Percentiles rank a stretch among this genome's conserved stretches.
phyloP scores from a whole-genome alignment of 805 yeast genomes.

The Kuraishia capsulata region DNA sequence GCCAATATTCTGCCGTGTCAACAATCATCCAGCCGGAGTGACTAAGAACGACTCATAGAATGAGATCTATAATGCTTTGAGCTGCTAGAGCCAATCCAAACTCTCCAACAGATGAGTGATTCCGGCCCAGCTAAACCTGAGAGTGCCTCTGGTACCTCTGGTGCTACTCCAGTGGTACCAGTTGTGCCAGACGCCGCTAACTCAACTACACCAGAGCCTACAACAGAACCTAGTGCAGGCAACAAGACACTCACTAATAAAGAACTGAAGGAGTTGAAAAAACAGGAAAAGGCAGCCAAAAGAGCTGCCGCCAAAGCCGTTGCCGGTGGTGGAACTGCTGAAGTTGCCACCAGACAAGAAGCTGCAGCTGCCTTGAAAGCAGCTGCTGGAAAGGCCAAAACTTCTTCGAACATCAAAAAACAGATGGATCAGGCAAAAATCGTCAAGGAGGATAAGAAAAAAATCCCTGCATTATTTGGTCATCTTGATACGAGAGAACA shows the following conservation, averaged over 20 bases:
- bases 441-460: conserved; percentile 26
- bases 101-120: too few relatives aligned
- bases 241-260: conserved; percentile 46
- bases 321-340: conserved; percentile 2
- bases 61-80: too few relatives aligned
- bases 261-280: conserved; percentile 79
- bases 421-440: conserved; percentile 43
- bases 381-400: conserved; percentile 25
- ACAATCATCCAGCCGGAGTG: too few relatives aligned
- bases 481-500: conserved; percentile 78
- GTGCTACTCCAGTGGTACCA: too few relatives aligned
- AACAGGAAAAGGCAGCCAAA: conserved; percentile 85
- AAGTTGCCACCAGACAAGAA: conserved; percentile 1
- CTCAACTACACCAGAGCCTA: neutral
- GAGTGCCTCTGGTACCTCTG: too few relatives aligned
- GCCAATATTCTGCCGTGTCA: too few relatives aligned
- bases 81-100: too few relatives aligned
- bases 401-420: conserved; percentile 43
- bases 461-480: conserved; percentile 61
- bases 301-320: conserved; percentile 76
- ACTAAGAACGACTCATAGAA: too few relatives aligned
- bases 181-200: too few relatives aligned
- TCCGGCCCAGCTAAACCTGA: too few relatives aligned
- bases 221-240: conserved; percentile 1
- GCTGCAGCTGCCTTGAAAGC: conserved; percentile 4